Evolutionary conservation across 768 basidiomycete genomes (phyloP), one percentile per base, ranked within the genome.

Genomic region (Boletus subcaerulescens): DNA sequence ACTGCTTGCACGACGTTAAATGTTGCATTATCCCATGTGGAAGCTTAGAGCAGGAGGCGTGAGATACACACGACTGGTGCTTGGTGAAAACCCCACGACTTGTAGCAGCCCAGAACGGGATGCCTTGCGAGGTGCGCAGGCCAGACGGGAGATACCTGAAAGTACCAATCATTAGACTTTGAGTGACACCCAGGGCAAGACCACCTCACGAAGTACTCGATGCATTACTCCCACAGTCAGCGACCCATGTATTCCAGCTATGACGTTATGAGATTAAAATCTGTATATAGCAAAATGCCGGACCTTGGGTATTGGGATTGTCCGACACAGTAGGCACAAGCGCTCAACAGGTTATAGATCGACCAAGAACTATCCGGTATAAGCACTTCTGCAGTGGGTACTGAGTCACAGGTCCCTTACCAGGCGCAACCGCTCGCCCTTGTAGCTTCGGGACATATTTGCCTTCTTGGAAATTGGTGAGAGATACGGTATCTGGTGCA

Each of bases 331-430:
- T 48, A 53, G 17, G 59, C 59, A 14, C 68, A 69, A 17, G 65
- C 67, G 15, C 67, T 71, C 42, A 71, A 11, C 12, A 69, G 52
- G 46, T 69, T 69, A 43, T 71, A 69, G 35, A 58, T 56, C 15
- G 69, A 66, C 68, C 69, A 69, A 15, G 60, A 69, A 33, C 69
- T 69, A 42, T 49, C 2, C 1, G 7, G 14, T 13, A 22, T 64
- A n/a, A 64, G 38, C n/a, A 46, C 22, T 9, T 35, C 15, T 29
- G 5, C 12, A 14, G 33, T 33, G 3, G 26, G 18, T 2, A 32
- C 35, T 4, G 39, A 29, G 18, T 33, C 8, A 7, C n/a, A 12
- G 39, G 0, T 33, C 2, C 32, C 57, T 49, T 31, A 71, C 69
- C 68, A 69, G 26, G 63, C 65, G 20, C 67, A 69, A 24, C 12